Conservation (phyloP, 2,329 filamentous ascomycete genomes). For the Atkinsonella texensis region DNA sequence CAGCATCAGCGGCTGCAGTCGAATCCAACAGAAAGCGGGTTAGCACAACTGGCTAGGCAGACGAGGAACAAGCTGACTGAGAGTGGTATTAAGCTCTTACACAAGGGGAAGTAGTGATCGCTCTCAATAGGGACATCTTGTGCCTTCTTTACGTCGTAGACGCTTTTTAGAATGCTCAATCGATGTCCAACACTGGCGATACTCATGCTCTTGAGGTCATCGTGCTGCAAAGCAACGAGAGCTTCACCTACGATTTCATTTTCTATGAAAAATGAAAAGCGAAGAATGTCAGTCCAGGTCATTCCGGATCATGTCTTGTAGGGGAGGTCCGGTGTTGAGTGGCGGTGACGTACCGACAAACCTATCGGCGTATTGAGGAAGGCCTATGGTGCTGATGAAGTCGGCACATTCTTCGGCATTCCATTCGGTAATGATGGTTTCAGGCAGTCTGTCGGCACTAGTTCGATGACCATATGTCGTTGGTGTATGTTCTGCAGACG, state of each 20-base stretch:
- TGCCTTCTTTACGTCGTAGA: conserved; percentile 92
- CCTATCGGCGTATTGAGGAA: conserved; percentile 69
- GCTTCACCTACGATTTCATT: conserved; percentile 92
- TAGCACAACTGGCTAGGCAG: conserved; percentile 4
- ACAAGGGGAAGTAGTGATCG: conserved; percentile 86
- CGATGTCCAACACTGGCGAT: conserved; percentile 88
- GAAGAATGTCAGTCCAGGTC: neutral
- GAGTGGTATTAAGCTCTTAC: conserved; percentile 35
- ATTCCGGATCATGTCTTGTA: neutral
- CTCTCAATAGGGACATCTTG: conserved; percentile 85
- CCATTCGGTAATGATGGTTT: conserved; percentile 70
- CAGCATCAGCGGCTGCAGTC: conserved; percentile 68
- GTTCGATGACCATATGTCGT: conserved; percentile 61
- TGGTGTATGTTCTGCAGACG: conserved; percentile 61
- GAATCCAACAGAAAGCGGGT: conserved; percentile 9
- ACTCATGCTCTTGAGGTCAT: conserved; percentile 91
- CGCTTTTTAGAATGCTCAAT: conserved; percentile 85
- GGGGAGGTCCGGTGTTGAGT: neutral
- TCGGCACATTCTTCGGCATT: conserved; percentile 80
- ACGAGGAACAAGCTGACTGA: neutral
- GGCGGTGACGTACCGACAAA: conserved; percentile 61
- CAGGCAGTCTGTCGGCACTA: conserved; percentile 54
- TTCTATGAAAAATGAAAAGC: conserved; percentile 40
- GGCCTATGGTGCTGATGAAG: conserved; percentile 67
- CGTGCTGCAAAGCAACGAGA: conserved; percentile 75